These are phyloP conservation scores for Colletotrichum sp. DNA, from an alignment of 2,329 filamentous ascomycete genomes.

Conservation along the genomic window DNA sequence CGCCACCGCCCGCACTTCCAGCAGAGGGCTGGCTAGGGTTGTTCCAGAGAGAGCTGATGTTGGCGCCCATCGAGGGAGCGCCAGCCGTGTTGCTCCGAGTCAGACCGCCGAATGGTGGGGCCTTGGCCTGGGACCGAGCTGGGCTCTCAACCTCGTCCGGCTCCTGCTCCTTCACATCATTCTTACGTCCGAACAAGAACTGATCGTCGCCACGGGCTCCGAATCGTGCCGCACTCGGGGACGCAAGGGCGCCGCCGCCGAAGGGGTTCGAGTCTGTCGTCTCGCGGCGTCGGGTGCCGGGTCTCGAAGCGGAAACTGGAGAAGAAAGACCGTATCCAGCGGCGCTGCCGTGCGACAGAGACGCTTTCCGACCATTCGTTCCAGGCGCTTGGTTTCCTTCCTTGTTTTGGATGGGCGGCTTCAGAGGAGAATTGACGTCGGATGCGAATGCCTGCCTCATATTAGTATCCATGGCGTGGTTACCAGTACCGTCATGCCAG, in stretches of 20 bases:
- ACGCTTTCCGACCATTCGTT: constrained; percentile 78
- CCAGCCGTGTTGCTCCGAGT: constrained; percentile 61
- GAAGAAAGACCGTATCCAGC: constrained; percentile 74
- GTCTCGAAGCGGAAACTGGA: constrained; percentile 73
- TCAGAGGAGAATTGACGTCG: constrained; percentile 93
- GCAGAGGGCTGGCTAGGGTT: constrained; percentile 25
- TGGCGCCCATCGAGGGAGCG: constrained; percentile 46
- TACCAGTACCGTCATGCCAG: constrained; percentile 14
- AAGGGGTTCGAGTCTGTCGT: constrained; percentile 74
- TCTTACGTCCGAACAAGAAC: constrained; percentile 63
- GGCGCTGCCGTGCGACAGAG: constrained; percentile 73
- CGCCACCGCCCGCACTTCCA: constrained; percentile 26
- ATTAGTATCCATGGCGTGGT: neutral
- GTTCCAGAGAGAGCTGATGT: constrained; percentile 50
- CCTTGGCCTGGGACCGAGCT: constrained; percentile 27
- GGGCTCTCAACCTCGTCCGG: constrained; percentile 50
- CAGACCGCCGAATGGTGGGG: constrained; percentile 48
- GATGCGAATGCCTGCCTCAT: constrained; percentile 73
- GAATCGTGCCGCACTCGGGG: constrained; percentile 66
- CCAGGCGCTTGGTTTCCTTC: constrained; percentile 60
- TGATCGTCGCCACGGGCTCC: constrained; percentile 63
- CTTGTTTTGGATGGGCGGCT: constrained; percentile 80
- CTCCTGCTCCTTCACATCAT: constrained; percentile 54
- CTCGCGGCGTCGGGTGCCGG: constrained; percentile 81
- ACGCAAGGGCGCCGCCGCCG: constrained; percentile 57